Percentiles rank a stretch among this genome's conserved stretches.
phyloP scores from a whole-genome alignment of 2,329 filamentous ascomycete genomes.

The Trichoderma sp. region DNA sequence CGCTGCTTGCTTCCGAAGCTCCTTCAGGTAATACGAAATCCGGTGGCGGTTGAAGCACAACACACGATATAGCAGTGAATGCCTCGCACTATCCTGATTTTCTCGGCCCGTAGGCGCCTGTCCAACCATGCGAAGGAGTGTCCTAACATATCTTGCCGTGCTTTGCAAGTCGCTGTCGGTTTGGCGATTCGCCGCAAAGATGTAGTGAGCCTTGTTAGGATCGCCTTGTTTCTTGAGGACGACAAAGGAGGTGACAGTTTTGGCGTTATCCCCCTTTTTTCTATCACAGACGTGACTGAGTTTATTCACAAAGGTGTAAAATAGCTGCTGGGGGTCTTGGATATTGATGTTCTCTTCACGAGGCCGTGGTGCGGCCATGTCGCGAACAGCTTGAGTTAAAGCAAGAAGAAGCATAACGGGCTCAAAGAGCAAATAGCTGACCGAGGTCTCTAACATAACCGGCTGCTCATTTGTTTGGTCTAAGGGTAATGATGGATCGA shows the following conservation, averaged over 20 bases:
- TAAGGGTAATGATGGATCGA: not conserved
- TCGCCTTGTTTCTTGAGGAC: not conserved
- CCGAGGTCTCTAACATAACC: not conserved
- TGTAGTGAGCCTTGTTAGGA: not conserved
- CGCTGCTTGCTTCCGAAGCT: not conserved
- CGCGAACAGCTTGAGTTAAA: not conserved
- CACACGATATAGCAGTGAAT: not conserved
- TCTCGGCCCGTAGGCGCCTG: not conserved
- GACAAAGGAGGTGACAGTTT: not conserved
- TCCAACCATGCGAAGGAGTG: not conserved
- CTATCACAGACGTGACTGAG: not conserved
- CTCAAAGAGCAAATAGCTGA: not conserved
- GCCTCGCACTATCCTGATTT: not conserved
- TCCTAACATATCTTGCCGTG: not conserved
- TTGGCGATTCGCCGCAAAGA: not conserved
- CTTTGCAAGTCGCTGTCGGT: not conserved
- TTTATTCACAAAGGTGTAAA: not conserved
- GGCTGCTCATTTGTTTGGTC: not conserved
- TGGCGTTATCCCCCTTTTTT: not conserved
- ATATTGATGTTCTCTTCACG: not conserved
- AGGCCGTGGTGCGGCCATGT: not conserved
- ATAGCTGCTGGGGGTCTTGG: not conserved
- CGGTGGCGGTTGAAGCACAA: not conserved
- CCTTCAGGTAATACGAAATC: not conserved
- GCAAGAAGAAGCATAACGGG: not conserved